These are phyloP conservation scores for Calonectria pauciramosa DNA, from an alignment of 2,329 filamentous ascomycete genomes.

Conservation along the genomic window DNA sequence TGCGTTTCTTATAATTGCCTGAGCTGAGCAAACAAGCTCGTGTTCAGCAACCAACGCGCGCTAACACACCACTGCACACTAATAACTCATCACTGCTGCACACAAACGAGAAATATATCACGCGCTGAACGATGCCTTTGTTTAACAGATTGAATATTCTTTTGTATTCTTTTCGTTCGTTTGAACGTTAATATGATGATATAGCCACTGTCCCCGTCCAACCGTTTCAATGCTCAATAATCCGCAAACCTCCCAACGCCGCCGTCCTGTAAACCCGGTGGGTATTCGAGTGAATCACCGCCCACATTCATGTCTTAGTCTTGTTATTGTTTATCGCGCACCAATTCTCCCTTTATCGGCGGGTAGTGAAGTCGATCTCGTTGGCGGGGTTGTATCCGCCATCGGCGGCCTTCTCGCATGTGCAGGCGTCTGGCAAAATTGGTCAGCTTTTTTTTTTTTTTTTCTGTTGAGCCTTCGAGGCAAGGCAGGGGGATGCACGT, in stretches of 20 bases:
- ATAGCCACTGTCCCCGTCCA: not conserved
- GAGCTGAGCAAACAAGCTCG: not conserved
- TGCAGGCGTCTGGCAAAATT: constrained; percentile 73
- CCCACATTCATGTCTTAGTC: constrained; percentile 2
- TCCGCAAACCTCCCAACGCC: constrained; percentile 2
- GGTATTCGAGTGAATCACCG: constrained; percentile 12
- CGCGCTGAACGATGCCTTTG: not conserved
- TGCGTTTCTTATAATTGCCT: not conserved
- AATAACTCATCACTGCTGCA: too few relatives aligned
- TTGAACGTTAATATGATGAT: not conserved
- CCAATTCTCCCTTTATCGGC: constrained; percentile 45
- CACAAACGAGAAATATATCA: not conserved
- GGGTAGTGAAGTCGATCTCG: constrained; percentile 90
- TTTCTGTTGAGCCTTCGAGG: not conserved
- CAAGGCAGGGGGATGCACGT: constrained; percentile 50
- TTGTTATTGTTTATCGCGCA: not conserved
- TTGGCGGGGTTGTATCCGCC: constrained; percentile 72
- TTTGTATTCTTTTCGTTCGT: not conserved
- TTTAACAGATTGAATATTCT: constrained; percentile 3
- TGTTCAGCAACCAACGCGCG: not conserved
- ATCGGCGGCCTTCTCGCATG: constrained; percentile 81
- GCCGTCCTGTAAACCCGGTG: constrained; percentile 8
- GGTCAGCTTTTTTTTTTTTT: constrained; percentile 32
- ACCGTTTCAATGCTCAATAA: not conserved
- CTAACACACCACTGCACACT: too few relatives aligned